phyloP scores from a whole-genome alignment of 495 filamentous ascomycete species.

The Lasiosphaeria hispida region DNA sequence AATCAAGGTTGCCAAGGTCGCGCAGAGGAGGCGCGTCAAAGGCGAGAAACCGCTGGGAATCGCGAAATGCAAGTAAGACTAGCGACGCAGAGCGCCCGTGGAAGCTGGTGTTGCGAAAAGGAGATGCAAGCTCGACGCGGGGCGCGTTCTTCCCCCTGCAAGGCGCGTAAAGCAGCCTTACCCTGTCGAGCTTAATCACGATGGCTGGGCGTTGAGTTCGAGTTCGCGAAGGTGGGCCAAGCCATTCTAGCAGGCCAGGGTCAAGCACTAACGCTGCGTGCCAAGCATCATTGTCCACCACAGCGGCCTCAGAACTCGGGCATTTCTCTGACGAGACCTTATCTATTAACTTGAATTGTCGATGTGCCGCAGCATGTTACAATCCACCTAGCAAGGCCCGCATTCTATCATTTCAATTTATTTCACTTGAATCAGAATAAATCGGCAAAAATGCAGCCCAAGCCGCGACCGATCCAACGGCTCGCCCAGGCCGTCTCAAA shows the following conservation, averaged over 20 bases:
- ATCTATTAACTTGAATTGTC: too few relatives aligned
- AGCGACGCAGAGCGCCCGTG: not conserved
- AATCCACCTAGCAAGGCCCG: not conserved
- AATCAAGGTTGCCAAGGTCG: not conserved
- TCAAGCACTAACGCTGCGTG: too few relatives aligned
- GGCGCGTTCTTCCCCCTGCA: constrained; percentile 18
- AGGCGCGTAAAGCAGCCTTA: not conserved
- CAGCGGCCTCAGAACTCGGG: too few relatives aligned
- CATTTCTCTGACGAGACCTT: too few relatives aligned
- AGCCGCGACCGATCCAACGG: constrained; percentile 75
- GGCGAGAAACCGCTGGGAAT: not conserved
- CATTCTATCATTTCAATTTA: not conserved
- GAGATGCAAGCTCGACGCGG: constrained; percentile 7
- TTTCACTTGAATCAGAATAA: not conserved
- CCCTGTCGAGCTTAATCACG: constrained; percentile 9
- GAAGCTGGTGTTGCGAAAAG: constrained; percentile 2
- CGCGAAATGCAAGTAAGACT: not conserved
- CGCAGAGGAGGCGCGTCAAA: not conserved
- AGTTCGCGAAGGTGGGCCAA: not conserved
- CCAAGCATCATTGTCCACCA: too few relatives aligned
- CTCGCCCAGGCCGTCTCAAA: constrained; percentile 79
- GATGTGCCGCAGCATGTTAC: too few relatives aligned
- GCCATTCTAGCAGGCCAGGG: not conserved
- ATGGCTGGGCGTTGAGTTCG: constrained; percentile 5
- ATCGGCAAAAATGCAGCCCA: constrained; percentile 27